Percentiles rank a stretch among this genome's conserved stretches.
Evolutionary conservation across 306 rosid species (phyloP).

Genomic region (Hippophae rhamnoides): DNA sequence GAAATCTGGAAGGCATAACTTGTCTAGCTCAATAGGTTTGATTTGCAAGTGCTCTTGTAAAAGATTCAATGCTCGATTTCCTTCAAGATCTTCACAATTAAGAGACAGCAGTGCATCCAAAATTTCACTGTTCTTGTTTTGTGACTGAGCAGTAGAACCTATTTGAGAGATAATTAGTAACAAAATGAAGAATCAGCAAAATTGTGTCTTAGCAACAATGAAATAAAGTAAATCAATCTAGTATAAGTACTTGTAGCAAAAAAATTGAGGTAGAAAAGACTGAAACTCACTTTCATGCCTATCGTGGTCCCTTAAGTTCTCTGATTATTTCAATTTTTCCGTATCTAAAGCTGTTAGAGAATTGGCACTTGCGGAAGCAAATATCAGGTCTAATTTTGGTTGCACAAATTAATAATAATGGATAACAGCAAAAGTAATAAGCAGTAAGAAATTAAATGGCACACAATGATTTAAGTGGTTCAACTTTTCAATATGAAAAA

Average conservation of each 20-base stretch:
- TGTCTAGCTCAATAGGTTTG: conserved; percentile 47
- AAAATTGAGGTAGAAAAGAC: conserved; percentile 1
- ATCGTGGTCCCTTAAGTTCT: conserved; percentile 51
- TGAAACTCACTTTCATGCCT: conserved; percentile 51
- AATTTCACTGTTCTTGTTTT: conserved; percentile 26
- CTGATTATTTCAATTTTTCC: conserved; percentile 48
- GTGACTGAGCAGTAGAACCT: conserved; percentile 43
- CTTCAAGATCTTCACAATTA: conserved; percentile 52
- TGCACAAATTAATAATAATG: too few relatives aligned
- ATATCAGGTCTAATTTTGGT: too few relatives aligned
- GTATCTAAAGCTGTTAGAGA: conserved; percentile 42
- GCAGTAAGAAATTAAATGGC: too few relatives aligned
- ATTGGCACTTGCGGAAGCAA: too few relatives aligned
- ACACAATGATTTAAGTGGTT: too few relatives aligned
- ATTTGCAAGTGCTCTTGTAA: conserved; percentile 64
- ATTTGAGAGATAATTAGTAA: conserved; percentile 11
- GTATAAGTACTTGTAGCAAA: neutral
- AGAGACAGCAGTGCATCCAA: conserved; percentile 47
- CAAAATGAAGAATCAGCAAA: conserved; percentile 2
- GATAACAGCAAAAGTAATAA: too few relatives aligned
- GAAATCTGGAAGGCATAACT: conserved; percentile 50
- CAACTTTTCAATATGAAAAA: too few relatives aligned
- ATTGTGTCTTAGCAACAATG: neutral
- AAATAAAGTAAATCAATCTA: neutral
- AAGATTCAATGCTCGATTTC: conserved; percentile 34